A percentile compares a stretch with the other conserved stretches of the same genome.
These are phyloP conservation scores for Arthrobotrys sinensis DNA, from an alignment of 2,329 filamentous ascomycete species.

Conservation along the genomic window DNA sequence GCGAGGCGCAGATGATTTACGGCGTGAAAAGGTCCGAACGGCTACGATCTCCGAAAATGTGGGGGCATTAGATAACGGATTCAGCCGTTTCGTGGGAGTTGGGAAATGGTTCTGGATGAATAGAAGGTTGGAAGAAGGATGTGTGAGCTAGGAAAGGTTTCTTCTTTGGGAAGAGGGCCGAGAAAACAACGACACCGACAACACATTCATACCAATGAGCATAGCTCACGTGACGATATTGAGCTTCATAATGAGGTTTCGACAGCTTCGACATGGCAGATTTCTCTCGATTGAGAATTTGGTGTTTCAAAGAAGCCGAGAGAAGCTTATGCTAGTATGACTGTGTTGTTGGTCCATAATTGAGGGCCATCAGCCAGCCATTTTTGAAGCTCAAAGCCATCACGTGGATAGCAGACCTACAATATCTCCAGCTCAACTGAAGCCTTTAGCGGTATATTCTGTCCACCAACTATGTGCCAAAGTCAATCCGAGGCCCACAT, in stretches of 20 bases:
- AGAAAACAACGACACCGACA: slow-evolving; percentile 18
- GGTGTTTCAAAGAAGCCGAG: no score
- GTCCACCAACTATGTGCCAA: no score
- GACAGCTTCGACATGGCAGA: background rate
- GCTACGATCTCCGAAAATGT: slow-evolving; percentile 47
- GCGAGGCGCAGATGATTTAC: slow-evolving; percentile 20
- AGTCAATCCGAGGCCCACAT: no score
- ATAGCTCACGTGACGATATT: background rate
- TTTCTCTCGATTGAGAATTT: background rate
- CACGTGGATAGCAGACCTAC: no score
- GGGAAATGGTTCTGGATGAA: background rate
- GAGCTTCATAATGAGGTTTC: background rate
- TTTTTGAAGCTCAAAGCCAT: no score
- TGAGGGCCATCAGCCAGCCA: no score
- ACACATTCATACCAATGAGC: background rate
- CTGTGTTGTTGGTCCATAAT: no score
- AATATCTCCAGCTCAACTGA: no score
- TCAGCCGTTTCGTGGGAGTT: background rate
- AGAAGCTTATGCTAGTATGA: no score
- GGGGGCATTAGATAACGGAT: slow-evolving; percentile 21
- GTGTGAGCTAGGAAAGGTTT: slow-evolving; percentile 8
- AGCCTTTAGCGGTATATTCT: no score
- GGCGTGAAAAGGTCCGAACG: slow-evolving; percentile 55
- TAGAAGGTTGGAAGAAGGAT: slow-evolving; percentile 9
- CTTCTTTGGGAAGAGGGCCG: slow-evolving; percentile 4